These are phyloP conservation scores for Blumeria graminis DNA, from an alignment of 2,329 filamentous ascomycete genomes.

Conservation along the genomic window DNA sequence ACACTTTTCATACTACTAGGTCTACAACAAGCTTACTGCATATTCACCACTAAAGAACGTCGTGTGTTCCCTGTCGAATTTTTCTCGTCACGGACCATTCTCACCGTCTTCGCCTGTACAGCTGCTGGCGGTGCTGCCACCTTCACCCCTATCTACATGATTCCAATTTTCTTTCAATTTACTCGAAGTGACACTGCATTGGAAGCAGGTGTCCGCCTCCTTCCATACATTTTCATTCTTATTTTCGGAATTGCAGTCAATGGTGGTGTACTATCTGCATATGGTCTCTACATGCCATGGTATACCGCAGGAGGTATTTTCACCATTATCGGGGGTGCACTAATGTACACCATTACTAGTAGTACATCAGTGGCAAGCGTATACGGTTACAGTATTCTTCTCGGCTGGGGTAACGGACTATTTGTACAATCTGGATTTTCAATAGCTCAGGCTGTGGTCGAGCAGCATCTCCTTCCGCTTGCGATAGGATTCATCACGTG, in stretches of 20 bases:
- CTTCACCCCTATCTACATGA: constrained; percentile 14
- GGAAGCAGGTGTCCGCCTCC: constrained; percentile 18
- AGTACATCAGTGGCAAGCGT: constrained; percentile 10
- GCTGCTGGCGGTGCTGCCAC: constrained; percentile 9
- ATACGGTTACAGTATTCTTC: constrained; percentile 17
- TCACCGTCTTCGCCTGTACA: constrained; percentile 17
- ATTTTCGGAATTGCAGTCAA: constrained; percentile 15
- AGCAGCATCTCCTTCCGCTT: constrained; percentile 12
- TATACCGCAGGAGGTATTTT: constrained; percentile 17
- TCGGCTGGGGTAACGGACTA: constrained; percentile 19
- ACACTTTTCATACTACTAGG: constrained; percentile 13
- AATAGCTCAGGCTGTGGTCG: constrained; percentile 17
- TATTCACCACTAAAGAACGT: constrained; percentile 10
- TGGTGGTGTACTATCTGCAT: constrained; percentile 14
- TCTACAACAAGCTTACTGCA: constrained; percentile 10
- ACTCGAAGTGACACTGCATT: constrained; percentile 24
- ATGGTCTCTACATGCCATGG: constrained; percentile 19
- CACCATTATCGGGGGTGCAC: constrained; percentile 14
- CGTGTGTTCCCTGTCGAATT: constrained; percentile 14
- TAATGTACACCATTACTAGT: constrained; percentile 14
- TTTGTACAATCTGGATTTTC: constrained; percentile 17
- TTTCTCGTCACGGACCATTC: constrained; percentile 17
- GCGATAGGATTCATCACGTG: constrained; percentile 19
- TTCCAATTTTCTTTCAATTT: constrained; percentile 27
- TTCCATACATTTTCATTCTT: constrained; percentile 17